Percentiles rank a stretch among this genome's conserved stretches.
phyloP scores from a whole-genome alignment of 495 filamentous ascomycete genomes.

The Endocarpon pusillum region DNA sequence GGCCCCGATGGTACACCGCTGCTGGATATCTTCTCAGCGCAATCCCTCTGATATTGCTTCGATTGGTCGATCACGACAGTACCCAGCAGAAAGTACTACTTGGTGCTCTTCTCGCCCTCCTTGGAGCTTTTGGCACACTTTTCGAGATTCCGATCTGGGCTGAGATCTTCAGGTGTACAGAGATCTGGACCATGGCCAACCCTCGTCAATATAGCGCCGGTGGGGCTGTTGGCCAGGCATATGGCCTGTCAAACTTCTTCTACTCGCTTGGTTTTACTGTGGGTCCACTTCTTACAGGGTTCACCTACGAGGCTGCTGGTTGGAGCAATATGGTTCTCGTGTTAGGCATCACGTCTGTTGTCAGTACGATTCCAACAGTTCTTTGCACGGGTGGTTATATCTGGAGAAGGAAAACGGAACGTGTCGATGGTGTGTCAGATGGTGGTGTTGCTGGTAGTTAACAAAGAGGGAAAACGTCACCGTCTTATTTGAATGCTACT shows the following conservation, averaged over 20 bases:
- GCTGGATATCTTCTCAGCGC: slow-evolving; percentile 31
- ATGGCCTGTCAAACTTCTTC: slow-evolving; percentile 41
- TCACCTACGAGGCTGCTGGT: slow-evolving; percentile 17
- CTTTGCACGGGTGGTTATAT: slow-evolving; percentile 4
- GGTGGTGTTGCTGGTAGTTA: no score
- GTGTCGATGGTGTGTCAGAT: no score
- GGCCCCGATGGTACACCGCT: slow-evolving; percentile 30
- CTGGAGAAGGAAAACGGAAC: neutral
- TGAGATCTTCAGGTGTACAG: slow-evolving; percentile 19
- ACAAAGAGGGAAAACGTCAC: no score
- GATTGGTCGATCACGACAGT: slow-evolving; percentile 23
- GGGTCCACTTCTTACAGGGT: slow-evolving; percentile 37
- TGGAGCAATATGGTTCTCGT: slow-evolving; percentile 25
- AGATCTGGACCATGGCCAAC: slow-evolving; percentile 16
- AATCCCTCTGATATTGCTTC: slow-evolving; percentile 32
- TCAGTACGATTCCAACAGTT: slow-evolving; percentile 10
- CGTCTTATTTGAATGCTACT: no score
- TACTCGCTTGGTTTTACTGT: slow-evolving; percentile 44
- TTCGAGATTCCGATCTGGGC: slow-evolving; percentile 22
- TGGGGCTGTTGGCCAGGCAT: slow-evolving; percentile 40
- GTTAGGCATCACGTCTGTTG: slow-evolving; percentile 17
- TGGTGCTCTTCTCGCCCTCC: slow-evolving; percentile 16
- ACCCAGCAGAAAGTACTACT: slow-evolving; percentile 18
- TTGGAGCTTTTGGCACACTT: slow-evolving; percentile 18
- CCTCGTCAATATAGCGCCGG: slow-evolving; percentile 33